Evolutionary conservation across 192 early-diverging fungal species (phyloP).

Genomic region (Oehlia diaphana): DNA sequence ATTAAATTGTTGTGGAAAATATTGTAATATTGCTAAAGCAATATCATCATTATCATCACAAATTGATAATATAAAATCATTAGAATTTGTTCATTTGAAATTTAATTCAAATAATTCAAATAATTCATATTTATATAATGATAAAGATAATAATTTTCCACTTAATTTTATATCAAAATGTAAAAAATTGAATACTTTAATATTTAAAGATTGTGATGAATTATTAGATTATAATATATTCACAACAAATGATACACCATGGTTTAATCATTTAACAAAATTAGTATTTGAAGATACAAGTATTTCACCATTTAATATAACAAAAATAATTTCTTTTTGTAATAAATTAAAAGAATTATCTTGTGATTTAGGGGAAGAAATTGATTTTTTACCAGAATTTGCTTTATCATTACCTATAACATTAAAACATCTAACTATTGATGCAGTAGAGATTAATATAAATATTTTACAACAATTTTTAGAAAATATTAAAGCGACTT

Average conservation of each 20-base stretch:
- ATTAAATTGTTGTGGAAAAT: constrained; percentile 12
- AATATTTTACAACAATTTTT: background rate
- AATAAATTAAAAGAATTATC: background rate
- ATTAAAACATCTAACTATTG: background rate
- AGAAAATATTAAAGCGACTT: background rate
- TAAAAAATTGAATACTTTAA: background rate
- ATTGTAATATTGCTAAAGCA: background rate
- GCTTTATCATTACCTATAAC: background rate
- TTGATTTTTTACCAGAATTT: background rate
- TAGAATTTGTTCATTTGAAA: constrained; percentile 12
- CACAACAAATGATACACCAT: background rate
- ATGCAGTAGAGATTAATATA: background rate
- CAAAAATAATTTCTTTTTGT: background rate
- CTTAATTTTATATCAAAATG: background rate
- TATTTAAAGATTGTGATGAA: constrained; percentile 11
- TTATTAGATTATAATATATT: background rate
- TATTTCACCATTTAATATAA: background rate
- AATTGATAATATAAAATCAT: background rate
- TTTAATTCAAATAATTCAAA: too few species aligned
- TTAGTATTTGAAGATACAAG: constrained; percentile 9
- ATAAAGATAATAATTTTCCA: too few species aligned
- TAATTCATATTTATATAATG: too few species aligned
- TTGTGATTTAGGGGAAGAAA: background rate
- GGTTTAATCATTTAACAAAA: background rate
- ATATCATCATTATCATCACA: background rate